Percentiles rank a stretch among this genome's conserved stretches.
These are phyloP conservation scores for Colletotrichum liriopes DNA, from an alignment of 2,329 filamentous ascomycete genomes.

Conservation along the genomic window DNA sequence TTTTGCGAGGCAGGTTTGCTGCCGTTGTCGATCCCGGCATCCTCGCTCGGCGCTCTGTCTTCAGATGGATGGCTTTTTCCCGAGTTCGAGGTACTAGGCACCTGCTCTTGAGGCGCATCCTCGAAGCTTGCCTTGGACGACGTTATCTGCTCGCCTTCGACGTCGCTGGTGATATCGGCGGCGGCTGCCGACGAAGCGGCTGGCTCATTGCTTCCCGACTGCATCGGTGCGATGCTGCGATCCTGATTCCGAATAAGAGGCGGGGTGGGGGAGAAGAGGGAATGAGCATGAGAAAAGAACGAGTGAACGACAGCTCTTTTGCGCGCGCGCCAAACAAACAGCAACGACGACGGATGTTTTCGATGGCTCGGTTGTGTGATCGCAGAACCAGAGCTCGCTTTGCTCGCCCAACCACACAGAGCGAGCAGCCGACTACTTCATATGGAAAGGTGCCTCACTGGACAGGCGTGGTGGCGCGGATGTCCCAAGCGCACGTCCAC, in stretches of 20 bases:
- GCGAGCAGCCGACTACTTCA: slow-evolving; percentile 38
- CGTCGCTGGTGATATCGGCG: slow-evolving; percentile 28
- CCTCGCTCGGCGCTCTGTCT: slow-evolving; percentile 28
- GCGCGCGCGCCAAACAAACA: slow-evolving; percentile 31
- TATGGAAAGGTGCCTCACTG: slow-evolving; percentile 38
- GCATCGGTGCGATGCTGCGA: slow-evolving; percentile 18
- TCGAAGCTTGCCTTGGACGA: slow-evolving; percentile 40
- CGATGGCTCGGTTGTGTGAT: slow-evolving; percentile 26
- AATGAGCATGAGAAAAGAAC: neutral
- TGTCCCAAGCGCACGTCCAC: slow-evolving; percentile 36
- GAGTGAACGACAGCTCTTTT: slow-evolving; percentile 24
- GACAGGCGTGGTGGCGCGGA: slow-evolving; percentile 23
- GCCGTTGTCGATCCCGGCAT: neutral
- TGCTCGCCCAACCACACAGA: neutral
- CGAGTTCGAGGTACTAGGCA: slow-evolving; percentile 10
- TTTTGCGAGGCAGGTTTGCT: slow-evolving; percentile 23
- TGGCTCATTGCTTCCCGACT: slow-evolving; percentile 25
- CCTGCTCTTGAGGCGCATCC: slow-evolving; percentile 37
- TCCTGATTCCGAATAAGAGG: neutral
- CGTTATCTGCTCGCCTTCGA: slow-evolving; percentile 28
- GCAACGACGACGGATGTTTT: slow-evolving; percentile 28
- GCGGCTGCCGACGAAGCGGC: slow-evolving; percentile 20
- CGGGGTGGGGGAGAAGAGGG: no score
- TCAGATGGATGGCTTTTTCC: slow-evolving; percentile 27
- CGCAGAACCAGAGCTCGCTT: slow-evolving; percentile 33